Percentiles rank a stretch among this genome's conserved stretches.
These are phyloP conservation scores for Rhodofomes roseus DNA, from an alignment of 1,284 basidiomycete genomes.

Conservation along the genomic window DNA sequence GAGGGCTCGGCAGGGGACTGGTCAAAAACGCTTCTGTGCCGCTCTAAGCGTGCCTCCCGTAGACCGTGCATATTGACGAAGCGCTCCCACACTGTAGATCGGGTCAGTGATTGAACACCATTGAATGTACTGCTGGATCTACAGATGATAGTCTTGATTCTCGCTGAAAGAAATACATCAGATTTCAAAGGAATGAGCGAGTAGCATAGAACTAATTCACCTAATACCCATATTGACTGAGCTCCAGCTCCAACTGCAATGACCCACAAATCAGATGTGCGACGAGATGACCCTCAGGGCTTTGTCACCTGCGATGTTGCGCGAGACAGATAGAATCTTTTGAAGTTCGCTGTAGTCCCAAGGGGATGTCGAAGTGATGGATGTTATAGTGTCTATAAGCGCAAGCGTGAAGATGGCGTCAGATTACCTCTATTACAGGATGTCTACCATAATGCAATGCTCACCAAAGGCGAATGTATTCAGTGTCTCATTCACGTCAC, in stretches of 20 bases:
- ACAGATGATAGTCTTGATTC: conserved; percentile 5
- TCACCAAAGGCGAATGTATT: conserved; percentile 10
- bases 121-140: no score
- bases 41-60: conserved; percentile 19
- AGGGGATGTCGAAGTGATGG: conserved; percentile 14
- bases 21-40: conserved; percentile 10
- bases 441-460: background rate
- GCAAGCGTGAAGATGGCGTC: no score
- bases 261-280: no score
- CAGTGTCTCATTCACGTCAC: conserved; percentile 2
- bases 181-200: no score
- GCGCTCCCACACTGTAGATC: conserved; percentile 13
- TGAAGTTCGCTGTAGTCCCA: conserved; percentile 10
- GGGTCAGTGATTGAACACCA: no score
- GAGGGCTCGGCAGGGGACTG: conserved; percentile 4
- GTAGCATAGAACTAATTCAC: no score
- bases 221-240: background rate
- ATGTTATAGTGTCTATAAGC: conserved; percentile 20
- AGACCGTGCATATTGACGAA: conserved; percentile 21
- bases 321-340: conserved; percentile 3
- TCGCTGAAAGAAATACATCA: background rate
- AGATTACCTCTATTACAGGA: no score
- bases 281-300: no score
- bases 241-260: background rate
- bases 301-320: conserved; percentile 1